Evolutionary conservation across 169 alveolate genomes (phyloP).

Genomic region (Besnoitia besnoiti): DNA sequence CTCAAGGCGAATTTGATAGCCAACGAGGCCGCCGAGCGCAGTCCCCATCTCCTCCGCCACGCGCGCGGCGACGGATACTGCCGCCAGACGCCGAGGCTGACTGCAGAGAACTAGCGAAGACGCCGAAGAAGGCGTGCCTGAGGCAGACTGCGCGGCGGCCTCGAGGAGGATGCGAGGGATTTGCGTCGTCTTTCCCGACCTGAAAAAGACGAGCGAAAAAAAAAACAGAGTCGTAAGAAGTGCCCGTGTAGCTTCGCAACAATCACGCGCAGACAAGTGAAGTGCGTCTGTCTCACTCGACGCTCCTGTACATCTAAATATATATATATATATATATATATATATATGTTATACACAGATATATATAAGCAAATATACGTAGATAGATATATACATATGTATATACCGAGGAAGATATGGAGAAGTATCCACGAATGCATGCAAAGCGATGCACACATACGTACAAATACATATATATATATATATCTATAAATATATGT

Average conservation of each 20-base stretch:
- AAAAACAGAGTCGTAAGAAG: too few relatives aligned
- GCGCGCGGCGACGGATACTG: slow-evolving; percentile 98
- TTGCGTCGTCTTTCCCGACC: slow-evolving; percentile 94
- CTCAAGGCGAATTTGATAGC: slow-evolving; percentile 97
- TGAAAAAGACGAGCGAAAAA: slow-evolving; percentile 61
- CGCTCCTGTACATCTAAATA: not conserved
- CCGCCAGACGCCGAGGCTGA: slow-evolving; percentile 99
- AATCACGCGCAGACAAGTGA: too few relatives aligned
- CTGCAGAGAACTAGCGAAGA: slow-evolving; percentile 95
- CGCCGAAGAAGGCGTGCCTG: not conserved
- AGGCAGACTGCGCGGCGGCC: slow-evolving; percentile 67
- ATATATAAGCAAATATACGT: not conserved
- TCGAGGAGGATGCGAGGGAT: slow-evolving; percentile 91
- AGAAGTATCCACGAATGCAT: not conserved
- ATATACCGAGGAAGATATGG: too few relatives aligned
- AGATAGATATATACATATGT: too few relatives aligned
- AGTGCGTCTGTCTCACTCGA: too few relatives aligned
- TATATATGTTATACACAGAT: too few relatives aligned
- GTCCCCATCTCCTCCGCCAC: slow-evolving; percentile 97
- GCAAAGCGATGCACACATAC: too few relatives aligned
- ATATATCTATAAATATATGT: too few relatives aligned
- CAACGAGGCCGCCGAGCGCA: slow-evolving; percentile 95
- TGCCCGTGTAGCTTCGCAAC: too few relatives aligned
- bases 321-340: too few relatives aligned
- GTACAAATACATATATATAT: too few relatives aligned